Evolutionary conservation across 1,284 basidiomycete genomes (phyloP).

Genomic region (Mycosarcoma mackinlayi): DNA sequence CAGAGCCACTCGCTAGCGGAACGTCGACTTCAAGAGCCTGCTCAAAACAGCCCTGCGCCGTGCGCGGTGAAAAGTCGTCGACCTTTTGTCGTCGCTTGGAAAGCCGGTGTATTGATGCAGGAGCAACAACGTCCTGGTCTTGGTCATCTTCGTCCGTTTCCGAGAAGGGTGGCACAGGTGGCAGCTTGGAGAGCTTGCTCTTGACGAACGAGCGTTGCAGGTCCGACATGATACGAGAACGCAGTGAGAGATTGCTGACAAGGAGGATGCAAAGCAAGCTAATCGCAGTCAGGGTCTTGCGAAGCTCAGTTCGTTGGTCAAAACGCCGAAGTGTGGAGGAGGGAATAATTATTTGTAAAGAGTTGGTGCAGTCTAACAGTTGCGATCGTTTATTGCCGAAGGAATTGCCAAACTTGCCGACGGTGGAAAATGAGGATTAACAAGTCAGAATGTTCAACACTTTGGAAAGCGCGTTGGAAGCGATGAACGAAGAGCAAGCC

Average conservation of each 20-base stretch:
- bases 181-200: conserved; percentile 40
- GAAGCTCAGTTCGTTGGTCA: conserved; percentile 1
- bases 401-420: too few relatives aligned
- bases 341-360: background rate
- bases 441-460: too few relatives aligned
- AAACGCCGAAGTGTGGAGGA: conserved; percentile 1
- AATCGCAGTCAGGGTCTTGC: conserved; percentile 3
- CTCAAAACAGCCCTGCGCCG: conserved; percentile 61
- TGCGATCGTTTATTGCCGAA: too few relatives aligned
- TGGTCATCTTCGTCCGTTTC: conserved; percentile 11
- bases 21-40: conserved; percentile 64
- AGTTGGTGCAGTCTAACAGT: too few relatives aligned
- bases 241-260: background rate
- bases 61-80: conserved; percentile 47
- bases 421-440: too few relatives aligned
- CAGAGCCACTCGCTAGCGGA: conserved; percentile 16
- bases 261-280: background rate
- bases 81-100: conserved; percentile 6
- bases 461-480: too few relatives aligned
- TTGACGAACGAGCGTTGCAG: conserved; percentile 45
- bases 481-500: conserved; percentile 21
- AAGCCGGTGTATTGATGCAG: background rate
- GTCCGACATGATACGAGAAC: conserved; percentile 31
- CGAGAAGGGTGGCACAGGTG: conserved; percentile 41
- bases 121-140: conserved; percentile 14